Conservation (phyloP, 306 rosid genomes). For the Castanea sativa region DNA sequence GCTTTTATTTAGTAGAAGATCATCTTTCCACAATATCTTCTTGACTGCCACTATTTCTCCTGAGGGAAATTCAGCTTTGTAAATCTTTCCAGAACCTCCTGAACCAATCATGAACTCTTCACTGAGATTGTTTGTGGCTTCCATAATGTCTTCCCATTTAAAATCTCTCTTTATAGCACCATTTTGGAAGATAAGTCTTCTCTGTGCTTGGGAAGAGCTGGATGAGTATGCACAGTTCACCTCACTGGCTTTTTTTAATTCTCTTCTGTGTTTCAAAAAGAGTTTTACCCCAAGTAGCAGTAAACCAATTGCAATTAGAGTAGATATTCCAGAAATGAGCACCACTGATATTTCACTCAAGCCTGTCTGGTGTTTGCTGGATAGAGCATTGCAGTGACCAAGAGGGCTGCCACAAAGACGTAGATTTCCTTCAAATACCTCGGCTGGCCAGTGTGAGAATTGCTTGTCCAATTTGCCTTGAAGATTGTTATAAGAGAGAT, state of each 20-base stretch:
- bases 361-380: slow-evolving; percentile 32
- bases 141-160: slow-evolving; percentile 87
- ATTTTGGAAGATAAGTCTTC: slow-evolving; percentile 64
- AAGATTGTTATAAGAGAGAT: slow-evolving; percentile 75
- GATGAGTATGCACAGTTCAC: slow-evolving; percentile 61
- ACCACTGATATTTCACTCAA: slow-evolving; percentile 46
- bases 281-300: slow-evolving; percentile 45
- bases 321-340: slow-evolving; percentile 62
- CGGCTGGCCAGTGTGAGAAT: slow-evolving; percentile 69
- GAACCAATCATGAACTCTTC: slow-evolving; percentile 80
- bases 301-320: slow-evolving; percentile 61
- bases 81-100: slow-evolving; percentile 90
- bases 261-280: slow-evolving; percentile 47
- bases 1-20: slow-evolving; percentile 64
- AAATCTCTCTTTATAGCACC: slow-evolving; percentile 56
- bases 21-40: slow-evolving; percentile 79
- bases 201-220: slow-evolving; percentile 63
- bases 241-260: slow-evolving; percentile 45
- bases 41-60: slow-evolving; percentile 86
- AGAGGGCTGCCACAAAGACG: slow-evolving; percentile 83
- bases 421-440: slow-evolving; percentile 65
- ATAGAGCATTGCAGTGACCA: slow-evolving; percentile 35
- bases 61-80: slow-evolving; percentile 66
- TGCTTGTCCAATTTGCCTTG: slow-evolving; percentile 61
- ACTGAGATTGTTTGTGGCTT: slow-evolving; percentile 71